phyloP scores from a whole-genome alignment of 1,284 basidiomycete species.

The Ceratobasidium sp. region DNA sequence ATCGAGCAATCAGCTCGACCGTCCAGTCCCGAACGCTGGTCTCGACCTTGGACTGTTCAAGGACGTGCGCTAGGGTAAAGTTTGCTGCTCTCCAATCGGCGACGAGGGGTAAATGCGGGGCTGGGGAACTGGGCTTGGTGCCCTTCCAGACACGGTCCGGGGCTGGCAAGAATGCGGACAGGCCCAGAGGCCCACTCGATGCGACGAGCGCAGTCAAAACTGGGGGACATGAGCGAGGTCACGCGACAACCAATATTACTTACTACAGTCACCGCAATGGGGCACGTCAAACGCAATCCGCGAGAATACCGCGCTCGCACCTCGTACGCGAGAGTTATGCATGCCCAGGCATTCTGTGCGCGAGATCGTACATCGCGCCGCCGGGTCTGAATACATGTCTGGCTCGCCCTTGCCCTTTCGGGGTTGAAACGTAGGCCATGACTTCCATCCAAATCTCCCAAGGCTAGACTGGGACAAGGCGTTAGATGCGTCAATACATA shows the following conservation, averaged over 20 bases:
- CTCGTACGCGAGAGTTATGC: slow-evolving; percentile 23
- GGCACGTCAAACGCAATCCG: slow-evolving; percentile 15
- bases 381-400: slow-evolving; percentile 27
- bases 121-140: background rate
- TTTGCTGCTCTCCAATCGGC: slow-evolving; percentile 33
- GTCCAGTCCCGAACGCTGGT: slow-evolving; percentile 39
- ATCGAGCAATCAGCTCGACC: slow-evolving; percentile 36
- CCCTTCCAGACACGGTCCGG: slow-evolving; percentile 18
- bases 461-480: background rate
- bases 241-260: background rate
- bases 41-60: slow-evolving; percentile 9
- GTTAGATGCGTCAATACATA: background rate
- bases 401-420: background rate
- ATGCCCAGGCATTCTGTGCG: slow-evolving; percentile 16
- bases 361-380: slow-evolving; percentile 20
- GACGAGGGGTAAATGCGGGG: slow-evolving; percentile 34
- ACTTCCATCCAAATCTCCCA: slow-evolving; percentile 32
- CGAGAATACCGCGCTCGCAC: slow-evolving; percentile 20
- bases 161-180: slow-evolving; percentile 38
- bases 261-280: slow-evolving; percentile 28
- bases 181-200: slow-evolving; percentile 30
- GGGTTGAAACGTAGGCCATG: slow-evolving; percentile 25
- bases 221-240: background rate
- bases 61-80: slow-evolving; percentile 30
- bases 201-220: slow-evolving; percentile 38